Conservation (phyloP, 208 protist species). For the Tritrichomonas foetus region DNA sequence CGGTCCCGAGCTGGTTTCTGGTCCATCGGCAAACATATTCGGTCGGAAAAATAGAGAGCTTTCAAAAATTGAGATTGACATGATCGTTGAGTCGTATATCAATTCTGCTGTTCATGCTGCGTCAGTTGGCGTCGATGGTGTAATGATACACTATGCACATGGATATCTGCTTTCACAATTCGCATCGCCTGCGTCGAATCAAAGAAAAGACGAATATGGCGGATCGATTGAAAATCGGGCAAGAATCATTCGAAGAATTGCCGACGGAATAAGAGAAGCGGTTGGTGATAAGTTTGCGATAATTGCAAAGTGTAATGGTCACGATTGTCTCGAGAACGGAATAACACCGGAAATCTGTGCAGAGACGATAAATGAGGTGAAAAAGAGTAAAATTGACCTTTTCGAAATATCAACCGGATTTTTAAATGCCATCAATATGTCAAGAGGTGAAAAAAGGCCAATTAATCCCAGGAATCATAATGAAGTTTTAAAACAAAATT, state of each 20-base stretch:
- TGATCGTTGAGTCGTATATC: background rate
- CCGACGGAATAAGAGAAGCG: background rate
- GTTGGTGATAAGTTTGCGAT: background rate
- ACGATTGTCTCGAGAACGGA: background rate
- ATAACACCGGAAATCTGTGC: background rate
- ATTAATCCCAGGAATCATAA: background rate
- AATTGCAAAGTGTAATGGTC: background rate
- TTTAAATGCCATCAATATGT: background rate
- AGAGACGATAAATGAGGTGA: background rate
- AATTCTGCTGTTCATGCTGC: background rate
- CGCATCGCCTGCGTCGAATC: background rate
- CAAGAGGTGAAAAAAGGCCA: background rate
- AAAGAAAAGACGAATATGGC: background rate
- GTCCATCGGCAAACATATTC: background rate
- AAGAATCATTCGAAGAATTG: background rate
- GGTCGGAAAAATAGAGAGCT: background rate
- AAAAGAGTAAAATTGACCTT: background rate
- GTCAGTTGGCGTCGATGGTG: background rate
- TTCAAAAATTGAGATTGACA: background rate
- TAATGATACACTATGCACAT: background rate
- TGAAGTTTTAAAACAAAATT: background rate
- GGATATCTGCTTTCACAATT: background rate
- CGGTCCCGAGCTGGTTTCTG: background rate
- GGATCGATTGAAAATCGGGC: background rate
- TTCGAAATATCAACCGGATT: background rate